phyloP scores from a whole-genome alignment of 441 rosid genomes.

The Viola pubescens region DNA sequence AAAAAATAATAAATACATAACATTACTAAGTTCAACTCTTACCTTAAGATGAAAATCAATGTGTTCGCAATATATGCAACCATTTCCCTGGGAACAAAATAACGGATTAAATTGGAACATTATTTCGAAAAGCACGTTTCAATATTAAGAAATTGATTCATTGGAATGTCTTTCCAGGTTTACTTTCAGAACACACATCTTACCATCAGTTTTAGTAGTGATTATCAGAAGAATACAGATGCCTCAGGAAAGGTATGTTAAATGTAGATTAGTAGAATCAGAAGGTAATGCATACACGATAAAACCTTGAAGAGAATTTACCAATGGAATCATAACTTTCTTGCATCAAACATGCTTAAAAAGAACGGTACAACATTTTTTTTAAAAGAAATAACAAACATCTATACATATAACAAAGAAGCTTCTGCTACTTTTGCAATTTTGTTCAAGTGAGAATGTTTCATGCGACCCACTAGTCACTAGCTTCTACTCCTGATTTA shows the following conservation, averaged over 20 bases:
- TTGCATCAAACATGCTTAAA: too few species aligned
- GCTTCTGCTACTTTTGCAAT: too few species aligned
- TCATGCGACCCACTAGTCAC: too few species aligned
- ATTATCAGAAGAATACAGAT: conserved; percentile 2
- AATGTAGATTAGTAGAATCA: neutral
- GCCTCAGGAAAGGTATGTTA: neutral
- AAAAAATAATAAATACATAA: neutral
- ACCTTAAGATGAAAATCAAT: conserved; percentile 86
- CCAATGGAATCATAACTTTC: too few species aligned
- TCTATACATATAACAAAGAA: too few species aligned
- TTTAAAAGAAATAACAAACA: too few species aligned
- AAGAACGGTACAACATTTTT: too few species aligned
- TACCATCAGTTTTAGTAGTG: neutral
- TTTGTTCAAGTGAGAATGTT: too few species aligned
- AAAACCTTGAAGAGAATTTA: neutral
- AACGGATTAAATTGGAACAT: conserved; percentile 8
- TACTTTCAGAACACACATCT: neutral
- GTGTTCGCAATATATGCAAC: conserved; percentile 92
- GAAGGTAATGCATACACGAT: neutral
- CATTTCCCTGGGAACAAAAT: conserved; percentile 71
- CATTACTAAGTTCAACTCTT: conserved; percentile 10
- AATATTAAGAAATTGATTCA: neutral
- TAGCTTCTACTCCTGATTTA: too few species aligned
- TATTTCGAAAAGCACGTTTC: conserved; percentile 1
- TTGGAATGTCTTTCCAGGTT: neutral